These are phyloP conservation scores for Candida vartiovaarae DNA, from an alignment of 805 yeast genomes.

Conservation along the genomic window DNA sequence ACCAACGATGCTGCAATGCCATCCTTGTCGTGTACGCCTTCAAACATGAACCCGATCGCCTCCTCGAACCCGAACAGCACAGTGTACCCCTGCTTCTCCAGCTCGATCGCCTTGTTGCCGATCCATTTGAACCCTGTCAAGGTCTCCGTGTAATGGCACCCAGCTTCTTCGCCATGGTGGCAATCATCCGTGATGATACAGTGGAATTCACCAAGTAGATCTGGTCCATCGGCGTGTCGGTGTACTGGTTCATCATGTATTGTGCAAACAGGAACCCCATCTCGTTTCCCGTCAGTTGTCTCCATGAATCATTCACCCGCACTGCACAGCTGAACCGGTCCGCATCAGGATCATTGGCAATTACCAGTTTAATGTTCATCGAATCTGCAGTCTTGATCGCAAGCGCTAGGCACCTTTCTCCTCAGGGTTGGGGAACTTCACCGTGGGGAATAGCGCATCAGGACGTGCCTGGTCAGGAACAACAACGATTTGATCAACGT, in stretches of 20 bases:
- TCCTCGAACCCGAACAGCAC: conserved; percentile 95
- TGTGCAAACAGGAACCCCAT: conserved; percentile 80
- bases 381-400: conserved; percentile 60
- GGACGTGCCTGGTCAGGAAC: conserved; percentile 66
- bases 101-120: conserved; percentile 77
- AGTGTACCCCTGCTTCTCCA: conserved; percentile 51
- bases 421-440: conserved; percentile 90
- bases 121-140: conserved; percentile 97
- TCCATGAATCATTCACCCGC: conserved; percentile 44
- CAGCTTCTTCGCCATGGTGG: conserved; percentile 57
- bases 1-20: conserved; percentile 78
- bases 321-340: conserved; percentile 86
- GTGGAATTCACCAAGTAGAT: conserved; percentile 76
- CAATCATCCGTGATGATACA: conserved; percentile 81
- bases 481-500: conserved; percentile 25
- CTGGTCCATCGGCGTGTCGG: conserved; percentile 23
- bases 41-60: conserved; percentile 92
- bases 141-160: conserved; percentile 68
- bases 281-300: conserved; percentile 86
- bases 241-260: conserved; percentile 33
- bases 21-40: conserved; percentile 82
- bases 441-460: conserved; percentile 83
- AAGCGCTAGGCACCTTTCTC: conserved; percentile 82
- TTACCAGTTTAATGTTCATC: conserved; percentile 40
- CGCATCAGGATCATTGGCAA: conserved; percentile 97